phyloP scores from a whole-genome alignment of 257 asterid genomes.

The Echites panduratus region DNA sequence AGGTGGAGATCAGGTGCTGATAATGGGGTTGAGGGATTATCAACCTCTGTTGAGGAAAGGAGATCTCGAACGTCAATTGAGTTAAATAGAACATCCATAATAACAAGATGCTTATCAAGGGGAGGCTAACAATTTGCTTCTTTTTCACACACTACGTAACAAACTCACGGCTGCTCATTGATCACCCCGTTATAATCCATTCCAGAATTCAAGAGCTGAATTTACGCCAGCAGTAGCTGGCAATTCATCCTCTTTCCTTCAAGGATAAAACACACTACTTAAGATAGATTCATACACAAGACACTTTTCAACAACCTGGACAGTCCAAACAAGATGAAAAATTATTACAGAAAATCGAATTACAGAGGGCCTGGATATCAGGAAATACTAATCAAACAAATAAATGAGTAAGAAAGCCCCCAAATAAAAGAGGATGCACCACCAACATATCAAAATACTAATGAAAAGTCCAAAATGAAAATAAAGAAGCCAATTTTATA shows the following conservation, averaged over 20 bases:
- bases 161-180: neutral
- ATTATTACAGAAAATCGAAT: neutral
- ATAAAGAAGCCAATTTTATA: neutral
- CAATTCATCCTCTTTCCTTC: neutral
- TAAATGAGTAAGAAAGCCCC: neutral
- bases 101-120: neutral
- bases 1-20: conserved; percentile 97
- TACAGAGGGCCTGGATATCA: neutral
- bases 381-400: neutral
- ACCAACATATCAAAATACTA: neutral
- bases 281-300: neutral
- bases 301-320: neutral
- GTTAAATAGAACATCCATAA: conserved; percentile 41
- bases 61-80: conserved; percentile 77
- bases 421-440: neutral
- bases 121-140: neutral
- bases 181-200: neutral
- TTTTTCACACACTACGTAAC: neutral
- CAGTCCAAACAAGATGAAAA: neutral
- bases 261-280: neutral
- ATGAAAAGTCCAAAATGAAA: neutral
- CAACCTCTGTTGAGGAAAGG: conserved; percentile 50
- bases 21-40: conserved; percentile 57
- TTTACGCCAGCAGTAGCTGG: neutral
- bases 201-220: neutral